Base-by-base conservation (phyloP, 176 grass and related monocot species). In the Musa troglodytarum region DNA sequence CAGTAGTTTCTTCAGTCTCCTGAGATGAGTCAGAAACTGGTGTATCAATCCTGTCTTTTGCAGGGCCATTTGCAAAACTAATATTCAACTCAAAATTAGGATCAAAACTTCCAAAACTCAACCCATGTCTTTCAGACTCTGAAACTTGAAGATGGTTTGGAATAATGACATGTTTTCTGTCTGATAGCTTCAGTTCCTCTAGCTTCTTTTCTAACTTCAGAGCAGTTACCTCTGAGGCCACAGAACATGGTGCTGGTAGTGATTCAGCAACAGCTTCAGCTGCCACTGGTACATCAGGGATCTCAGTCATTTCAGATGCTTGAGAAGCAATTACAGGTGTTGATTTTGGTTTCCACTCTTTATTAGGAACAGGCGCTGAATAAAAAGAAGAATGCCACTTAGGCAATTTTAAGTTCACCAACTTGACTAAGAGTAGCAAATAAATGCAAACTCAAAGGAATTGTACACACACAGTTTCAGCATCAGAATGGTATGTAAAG, bases 261-360 rank as follows among this genome's bases (percentile, higher is more conserved):
- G 86, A 85, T 54, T 71, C 77, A 73, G 75, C 23, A 84, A 74
- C 67, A 81, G n/a, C 69, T 69, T 85, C 82, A 49, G 80, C 75
- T 75, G 55, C 76, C 63, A 80, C 49, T 74, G 76, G 29, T 73
- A 49, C 74, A 19, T 87, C 74, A 70, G 34, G 16, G 26, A 52
- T 63, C 62, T 68, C 76, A 76, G 74, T 17, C 34, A 25, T 54
- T 68, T 63, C 79, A 28, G 59, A 61, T 79, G 86, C 72, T 78
- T 89, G 80, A 54, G 82, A 17, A 22, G 87, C 50, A 72, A 64
- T 78, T 73, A 23, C 76, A 54, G 79, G 81, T 65, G 78, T 84
- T 79, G 85, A 77, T 84, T 96, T 96, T 84, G 87, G 89, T 69
- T 96, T 96, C 92, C 92, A 96, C 74, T 92, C 92, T 85, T 96